These are phyloP conservation scores for Thelephora ganbajun DNA, from an alignment of 768 basidiomycete species.

Conservation along the genomic window DNA sequence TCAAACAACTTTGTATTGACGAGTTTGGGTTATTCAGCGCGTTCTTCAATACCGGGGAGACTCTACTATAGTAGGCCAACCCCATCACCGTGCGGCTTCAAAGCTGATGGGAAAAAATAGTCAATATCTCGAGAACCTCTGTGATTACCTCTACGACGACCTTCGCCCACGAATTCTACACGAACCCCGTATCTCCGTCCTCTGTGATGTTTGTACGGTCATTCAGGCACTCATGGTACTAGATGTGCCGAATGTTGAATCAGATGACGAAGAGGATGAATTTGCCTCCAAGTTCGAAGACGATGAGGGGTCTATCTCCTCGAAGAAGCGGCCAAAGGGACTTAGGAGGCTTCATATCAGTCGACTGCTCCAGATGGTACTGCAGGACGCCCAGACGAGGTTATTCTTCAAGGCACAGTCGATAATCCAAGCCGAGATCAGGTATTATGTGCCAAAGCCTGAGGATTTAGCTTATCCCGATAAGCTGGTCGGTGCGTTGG, in stretches of 20 bases:
- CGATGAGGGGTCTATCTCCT: slow-evolving; percentile 26
- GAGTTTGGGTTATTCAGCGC: slow-evolving; percentile 78
- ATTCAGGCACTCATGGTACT: slow-evolving; percentile 93
- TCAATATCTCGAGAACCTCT: slow-evolving; percentile 79
- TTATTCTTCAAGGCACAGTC: slow-evolving; percentile 94
- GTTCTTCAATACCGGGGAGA: slow-evolving; percentile 82
- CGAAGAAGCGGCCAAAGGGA: slow-evolving; percentile 23
- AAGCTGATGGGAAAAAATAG: slow-evolving; percentile 23
- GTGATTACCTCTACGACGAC: slow-evolving; percentile 91
- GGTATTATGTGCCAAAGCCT: slow-evolving; percentile 61
- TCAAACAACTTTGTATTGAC: slow-evolving; percentile 82
- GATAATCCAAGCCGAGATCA: slow-evolving; percentile 78
- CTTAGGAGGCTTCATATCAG: slow-evolving; percentile 63
- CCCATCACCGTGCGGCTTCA: neutral
- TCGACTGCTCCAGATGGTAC: slow-evolving; percentile 71
- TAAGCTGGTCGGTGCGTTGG: slow-evolving; percentile 51
- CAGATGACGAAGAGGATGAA: slow-evolving; percentile 20
- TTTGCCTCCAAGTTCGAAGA: slow-evolving; percentile 11
- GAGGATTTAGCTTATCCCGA: slow-evolving; percentile 84
- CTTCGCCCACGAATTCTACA: slow-evolving; percentile 92
- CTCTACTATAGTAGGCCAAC: slow-evolving; percentile 45
- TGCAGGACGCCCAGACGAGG: slow-evolving; percentile 93
- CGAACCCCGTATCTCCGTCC: slow-evolving; percentile 71
- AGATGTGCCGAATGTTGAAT: slow-evolving; percentile 37
- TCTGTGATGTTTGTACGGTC: slow-evolving; percentile 94